Evolutionary conservation across 345 rosid genomes (phyloP).

Genomic region (Salix koriyanagi): DNA sequence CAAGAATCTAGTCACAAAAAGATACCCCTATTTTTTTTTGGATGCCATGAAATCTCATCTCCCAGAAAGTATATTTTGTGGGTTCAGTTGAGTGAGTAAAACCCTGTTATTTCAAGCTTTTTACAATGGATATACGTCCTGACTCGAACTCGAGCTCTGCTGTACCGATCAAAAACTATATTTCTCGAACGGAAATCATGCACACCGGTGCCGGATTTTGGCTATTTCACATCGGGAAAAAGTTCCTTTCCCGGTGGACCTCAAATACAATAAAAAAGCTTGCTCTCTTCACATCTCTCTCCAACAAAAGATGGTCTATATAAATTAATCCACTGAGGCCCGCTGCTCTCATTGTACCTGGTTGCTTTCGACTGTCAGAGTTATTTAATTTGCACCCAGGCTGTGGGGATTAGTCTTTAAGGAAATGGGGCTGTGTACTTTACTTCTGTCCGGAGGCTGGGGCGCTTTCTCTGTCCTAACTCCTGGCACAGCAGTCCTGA

Average conservation of each 20-base stretch:
- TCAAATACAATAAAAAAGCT: neutral
- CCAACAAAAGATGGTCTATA: neutral
- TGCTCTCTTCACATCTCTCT: neutral
- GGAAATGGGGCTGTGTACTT: neutral
- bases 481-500: neutral
- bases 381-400: neutral
- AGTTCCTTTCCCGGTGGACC: neutral
- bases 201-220: slow-evolving; percentile 13
- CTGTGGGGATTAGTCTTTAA: neutral
- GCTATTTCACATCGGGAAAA: slow-evolving; percentile 2
- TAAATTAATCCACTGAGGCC: neutral
- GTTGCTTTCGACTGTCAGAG: neutral
- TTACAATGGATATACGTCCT: too few relatives aligned
- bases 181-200: neutral
- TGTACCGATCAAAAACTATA: neutral
- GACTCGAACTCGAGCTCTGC: too few relatives aligned
- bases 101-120: too few relatives aligned
- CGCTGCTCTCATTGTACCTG: neutral
- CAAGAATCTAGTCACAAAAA: neutral
- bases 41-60: too few relatives aligned
- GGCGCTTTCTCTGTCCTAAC: neutral
- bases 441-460: neutral
- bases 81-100: too few relatives aligned
- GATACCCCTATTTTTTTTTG: neutral
- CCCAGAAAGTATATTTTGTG: too few relatives aligned